A percentile compares a stretch with the other conserved stretches of the same genome.
Evolutionary conservation across 2,329 filamentous ascomycete genomes (phyloP).

Genomic region (Epichloe uncinata): DNA sequence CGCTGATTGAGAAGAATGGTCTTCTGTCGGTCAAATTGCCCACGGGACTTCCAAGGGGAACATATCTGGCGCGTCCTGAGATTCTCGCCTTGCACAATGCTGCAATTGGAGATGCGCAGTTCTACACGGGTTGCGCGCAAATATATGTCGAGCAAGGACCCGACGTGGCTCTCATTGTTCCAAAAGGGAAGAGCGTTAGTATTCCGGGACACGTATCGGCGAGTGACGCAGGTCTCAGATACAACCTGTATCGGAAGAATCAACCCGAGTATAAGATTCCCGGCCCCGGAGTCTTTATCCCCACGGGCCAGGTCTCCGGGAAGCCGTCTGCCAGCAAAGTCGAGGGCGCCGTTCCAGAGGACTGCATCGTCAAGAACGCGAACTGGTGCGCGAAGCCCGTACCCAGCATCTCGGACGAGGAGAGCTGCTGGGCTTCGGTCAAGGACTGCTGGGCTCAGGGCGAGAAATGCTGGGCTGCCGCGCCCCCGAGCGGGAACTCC

Average conservation of each 20-base stretch:
- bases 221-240: slow-evolving; percentile 42
- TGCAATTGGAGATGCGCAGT: slow-evolving; percentile 48
- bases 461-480: slow-evolving; percentile 42
- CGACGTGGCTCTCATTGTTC: slow-evolving; percentile 27
- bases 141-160: slow-evolving; percentile 43
- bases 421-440: slow-evolving; percentile 46
- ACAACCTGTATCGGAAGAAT: slow-evolving; percentile 47
- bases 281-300: slow-evolving; percentile 37
- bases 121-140: slow-evolving; percentile 61
- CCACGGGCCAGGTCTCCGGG: slow-evolving; percentile 14
- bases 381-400: slow-evolving; percentile 61
- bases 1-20: slow-evolving; percentile 50
- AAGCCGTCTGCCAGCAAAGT: slow-evolving; percentile 8
- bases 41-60: slow-evolving; percentile 44
- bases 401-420: slow-evolving; percentile 37
- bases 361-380: slow-evolving; percentile 51
- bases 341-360: slow-evolving; percentile 37
- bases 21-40: slow-evolving; percentile 51
- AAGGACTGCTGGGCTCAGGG: slow-evolving; percentile 45
- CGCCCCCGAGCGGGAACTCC: slow-evolving; percentile 43
- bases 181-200: slow-evolving; percentile 26
- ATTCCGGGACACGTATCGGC: slow-evolving; percentile 54
- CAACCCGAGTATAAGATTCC: slow-evolving; percentile 39
- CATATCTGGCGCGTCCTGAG: slow-evolving; percentile 61
- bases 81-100: slow-evolving; percentile 55